Evolutionary conservation across 179 eudicot genomes (phyloP), one percentile per base, ranked within the genome.

Genomic region (Dionaea muscipula): DNA sequence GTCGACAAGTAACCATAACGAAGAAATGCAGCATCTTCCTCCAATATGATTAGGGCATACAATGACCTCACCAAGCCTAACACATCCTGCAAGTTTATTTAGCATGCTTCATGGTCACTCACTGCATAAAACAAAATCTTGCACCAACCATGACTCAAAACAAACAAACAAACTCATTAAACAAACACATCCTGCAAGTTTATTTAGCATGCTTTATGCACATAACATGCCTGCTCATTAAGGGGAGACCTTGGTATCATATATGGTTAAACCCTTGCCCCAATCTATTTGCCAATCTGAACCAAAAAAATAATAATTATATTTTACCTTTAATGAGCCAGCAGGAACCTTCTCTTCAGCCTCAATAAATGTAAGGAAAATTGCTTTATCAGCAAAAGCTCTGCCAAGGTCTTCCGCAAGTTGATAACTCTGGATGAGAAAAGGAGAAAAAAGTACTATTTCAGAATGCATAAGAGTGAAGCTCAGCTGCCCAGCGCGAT

Each of bases 401-500:
- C 80, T 82, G 49, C 91, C 98, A 65, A 91, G 70, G 65, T 91
- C 98, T 73, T 87, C 94, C 27, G 95, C 95, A 60, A 87, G 82
- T 61, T 80, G 91, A 67, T 82, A 77, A 61, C 76, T 73, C 98
- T 91, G 88, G 55, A 45, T 24, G 38, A 57, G 8, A 25, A 40
- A 38, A 56, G 16, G 18, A 69, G 17, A 25, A 26, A 31, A 47
- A 51, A 59, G 17, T 59, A 33, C 15, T n/a, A 15, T 19, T 23
- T 13, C 11, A 18, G 52, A 17, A 28, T 39, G 48, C 52, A 52
- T 27, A 13, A 21, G 2, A 22, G 9, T 25, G 53, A 14, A 7
- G n/a, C n/a, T n/a, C n/a, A n/a, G n/a, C n/a, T n/a, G n/a, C n/a
- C n/a, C n/a, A n/a, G n/a, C n/a, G n/a, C n/a, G n/a, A n/a, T n/a